Conservation (phyloP, 1,284 basidiomycete genomes). For the Limonomyces culmigenus region DNA sequence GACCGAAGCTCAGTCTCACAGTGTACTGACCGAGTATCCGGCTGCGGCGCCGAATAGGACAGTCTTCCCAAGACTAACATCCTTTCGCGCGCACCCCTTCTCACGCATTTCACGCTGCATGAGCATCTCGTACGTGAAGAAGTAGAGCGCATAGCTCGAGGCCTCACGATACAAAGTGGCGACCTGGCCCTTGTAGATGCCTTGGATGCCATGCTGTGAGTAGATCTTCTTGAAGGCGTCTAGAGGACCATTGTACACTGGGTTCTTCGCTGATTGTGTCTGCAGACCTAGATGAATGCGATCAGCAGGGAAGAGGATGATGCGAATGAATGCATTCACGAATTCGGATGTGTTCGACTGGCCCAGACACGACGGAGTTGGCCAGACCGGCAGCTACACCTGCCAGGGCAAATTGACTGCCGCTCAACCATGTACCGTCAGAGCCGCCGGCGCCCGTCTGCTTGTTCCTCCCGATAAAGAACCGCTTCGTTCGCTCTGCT, state of each 20-base stretch:
- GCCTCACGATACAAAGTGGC: constrained; percentile 83
- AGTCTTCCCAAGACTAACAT: constrained; percentile 63
- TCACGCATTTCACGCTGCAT: constrained; percentile 70
- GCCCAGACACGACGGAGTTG: constrained; percentile 86
- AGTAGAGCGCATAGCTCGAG: constrained; percentile 77
- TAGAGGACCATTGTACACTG: constrained; percentile 66
- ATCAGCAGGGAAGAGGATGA: not conserved
- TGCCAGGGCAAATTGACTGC: constrained; percentile 56
- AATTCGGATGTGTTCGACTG: constrained; percentile 96
- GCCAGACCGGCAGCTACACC: constrained; percentile 80
- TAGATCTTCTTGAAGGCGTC: constrained; percentile 79
- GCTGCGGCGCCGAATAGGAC: constrained; percentile 78
- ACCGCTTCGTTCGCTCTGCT: constrained; percentile 80
- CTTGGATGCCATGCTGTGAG: constrained; percentile 55
- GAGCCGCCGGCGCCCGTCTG: constrained; percentile 37
- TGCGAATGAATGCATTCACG: constrained; percentile 31
- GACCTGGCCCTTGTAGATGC: constrained; percentile 87
- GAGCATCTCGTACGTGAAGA: constrained; percentile 85
- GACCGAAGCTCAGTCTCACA: constrained; percentile 1
- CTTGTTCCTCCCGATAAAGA: constrained; percentile 49
- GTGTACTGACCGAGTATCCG: constrained; percentile 56
- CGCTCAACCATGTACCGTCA: constrained; percentile 37
- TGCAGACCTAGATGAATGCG: constrained; percentile 46
- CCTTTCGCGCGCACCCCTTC: constrained; percentile 53
- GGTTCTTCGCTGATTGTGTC: constrained; percentile 65